Evolutionary conservation across 257 asterid genomes (phyloP), one percentile per base, ranked within the genome.

Genomic region (Penstemon barbatus): DNA sequence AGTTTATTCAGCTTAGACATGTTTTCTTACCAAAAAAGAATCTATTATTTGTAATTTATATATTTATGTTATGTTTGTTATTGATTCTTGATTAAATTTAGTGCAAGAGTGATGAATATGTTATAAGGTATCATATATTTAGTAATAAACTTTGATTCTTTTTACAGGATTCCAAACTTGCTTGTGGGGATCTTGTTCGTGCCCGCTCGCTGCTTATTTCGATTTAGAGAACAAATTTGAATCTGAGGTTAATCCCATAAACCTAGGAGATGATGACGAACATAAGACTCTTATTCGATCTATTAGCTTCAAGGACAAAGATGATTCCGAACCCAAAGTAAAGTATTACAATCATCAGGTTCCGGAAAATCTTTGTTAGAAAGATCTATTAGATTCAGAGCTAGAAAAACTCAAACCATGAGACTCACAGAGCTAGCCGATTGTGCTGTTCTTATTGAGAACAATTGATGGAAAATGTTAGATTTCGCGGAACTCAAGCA

Each of bases 401-500:
- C 77, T 46, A 66, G 77, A 63, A 72, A 76, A 71, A 8, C 51
- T 68, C 73, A 49, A 54, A 43, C 63, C 57, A 70, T 70, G 74
- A 78, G 78, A 57, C 71, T 71, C 4, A 55, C 8, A 73, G 86
- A 93, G 88, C 75, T 93, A 39, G 97, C 97, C 0, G 98, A 93
- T 75, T 90, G 97, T 73, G 98, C 97, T 0, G 98, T 93, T 61
- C 82, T 93, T 9, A 75, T 90, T 5, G 98, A 93, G 83, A 95
- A 88, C 59, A 88, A 94, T 74, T 93, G 97, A 97, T 93, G 98
- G 98, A 93, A 85, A 73, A 57, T 93, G 15, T 72, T 93, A 55
- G 98, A 93, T 79, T 90, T 90, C 76, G 97, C 94, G 4, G 92
- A 90, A 36, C 95, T 90, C 66, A 93, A 85, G 80, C 97, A 84